A percentile compares a stretch with the other conserved stretches of the same genome.
Evolutionary conservation across 805 yeast genomes (phyloP).

Genomic region (Ogataea trehaloabstinens): DNA sequence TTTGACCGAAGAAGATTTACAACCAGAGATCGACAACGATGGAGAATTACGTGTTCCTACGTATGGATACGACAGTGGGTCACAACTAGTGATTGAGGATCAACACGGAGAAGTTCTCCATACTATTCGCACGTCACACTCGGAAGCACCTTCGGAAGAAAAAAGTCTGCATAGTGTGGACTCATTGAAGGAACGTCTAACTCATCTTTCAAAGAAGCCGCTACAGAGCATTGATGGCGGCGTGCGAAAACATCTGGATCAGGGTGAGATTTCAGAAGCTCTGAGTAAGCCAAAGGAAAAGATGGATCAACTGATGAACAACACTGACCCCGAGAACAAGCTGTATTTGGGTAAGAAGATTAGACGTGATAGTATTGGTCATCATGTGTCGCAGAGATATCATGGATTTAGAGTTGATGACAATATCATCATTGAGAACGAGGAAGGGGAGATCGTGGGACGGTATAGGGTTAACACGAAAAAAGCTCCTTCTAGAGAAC

Average conservation of each 20-base stretch:
- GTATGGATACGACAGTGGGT: constrained; percentile 67
- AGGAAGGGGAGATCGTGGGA: constrained; percentile 87
- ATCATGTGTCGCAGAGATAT: constrained; percentile 32
- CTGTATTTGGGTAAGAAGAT: constrained; percentile 12
- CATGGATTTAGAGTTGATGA: constrained; percentile 79
- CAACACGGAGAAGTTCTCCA: constrained; percentile 77
- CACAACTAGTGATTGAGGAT: constrained; percentile 72
- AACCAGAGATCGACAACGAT: constrained; percentile 34
- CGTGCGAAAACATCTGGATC: background rate
- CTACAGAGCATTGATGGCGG: background rate
- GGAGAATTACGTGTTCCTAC: constrained; percentile 33
- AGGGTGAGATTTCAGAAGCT: background rate
- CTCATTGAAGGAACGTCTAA: constrained; percentile 15
- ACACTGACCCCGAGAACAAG: constrained; percentile 13
- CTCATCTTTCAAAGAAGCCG: background rate
- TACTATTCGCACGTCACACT: constrained; percentile 35
- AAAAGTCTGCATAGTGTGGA: constrained; percentile 19
- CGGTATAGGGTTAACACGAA: constrained; percentile 68
- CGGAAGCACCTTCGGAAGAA: constrained; percentile 3
- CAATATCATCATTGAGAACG: constrained; percentile 78
- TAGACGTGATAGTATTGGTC: constrained; percentile 5
- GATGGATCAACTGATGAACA: constrained; percentile 13
- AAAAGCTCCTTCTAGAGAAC: constrained; percentile 12
- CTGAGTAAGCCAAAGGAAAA: constrained; percentile 9
- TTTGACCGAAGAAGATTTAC: constrained; percentile 23